Evolutionary conservation across 352 stramenopile species (phyloP).

Genomic region (Phytopythium oedochilum): DNA sequence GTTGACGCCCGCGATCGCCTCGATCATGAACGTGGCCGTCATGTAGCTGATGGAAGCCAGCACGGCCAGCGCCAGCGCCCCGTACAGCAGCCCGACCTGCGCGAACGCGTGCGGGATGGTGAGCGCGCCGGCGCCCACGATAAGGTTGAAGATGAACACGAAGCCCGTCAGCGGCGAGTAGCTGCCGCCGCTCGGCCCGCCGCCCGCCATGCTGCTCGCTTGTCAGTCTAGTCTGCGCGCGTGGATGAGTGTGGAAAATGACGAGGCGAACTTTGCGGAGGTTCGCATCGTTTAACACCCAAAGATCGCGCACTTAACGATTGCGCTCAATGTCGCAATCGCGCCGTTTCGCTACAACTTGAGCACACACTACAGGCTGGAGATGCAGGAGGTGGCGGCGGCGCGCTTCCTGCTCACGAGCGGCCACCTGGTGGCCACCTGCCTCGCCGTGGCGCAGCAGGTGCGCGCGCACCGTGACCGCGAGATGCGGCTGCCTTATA

Average conservation of each 20-base stretch:
- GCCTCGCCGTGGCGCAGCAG: slow-evolving; percentile 19
- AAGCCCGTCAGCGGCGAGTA: slow-evolving; percentile 87
- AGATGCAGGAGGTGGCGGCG: slow-evolving; percentile 17
- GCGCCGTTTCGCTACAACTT: not conserved
- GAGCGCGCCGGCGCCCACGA: slow-evolving; percentile 80
- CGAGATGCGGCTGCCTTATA: slow-evolving; percentile 1
- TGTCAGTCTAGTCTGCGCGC: not conserved
- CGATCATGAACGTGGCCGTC: slow-evolving; percentile 84
- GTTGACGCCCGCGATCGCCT: slow-evolving; percentile 79
- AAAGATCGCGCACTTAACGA: slow-evolving; percentile 16
- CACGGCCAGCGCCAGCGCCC: slow-evolving; percentile 43
- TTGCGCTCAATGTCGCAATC: not conserved
- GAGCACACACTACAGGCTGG: not conserved
- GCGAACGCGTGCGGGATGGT: slow-evolving; percentile 85
- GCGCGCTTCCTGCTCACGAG: slow-evolving; percentile 52
- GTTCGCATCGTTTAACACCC: too few relatives aligned
- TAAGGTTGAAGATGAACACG: slow-evolving; percentile 91
- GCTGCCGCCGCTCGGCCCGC: slow-evolving; percentile 44
- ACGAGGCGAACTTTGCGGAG: too few relatives aligned
- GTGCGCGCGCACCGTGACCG: not conserved
- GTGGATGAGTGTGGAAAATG: not conserved
- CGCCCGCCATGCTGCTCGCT: slow-evolving; percentile 35
- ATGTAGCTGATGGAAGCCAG: slow-evolving; percentile 74
- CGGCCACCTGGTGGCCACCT: slow-evolving; percentile 56
- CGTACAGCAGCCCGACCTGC: slow-evolving; percentile 80